phyloP scores from a whole-genome alignment of 768 basidiomycete species.

The Candolleomyces aberdarensis region DNA sequence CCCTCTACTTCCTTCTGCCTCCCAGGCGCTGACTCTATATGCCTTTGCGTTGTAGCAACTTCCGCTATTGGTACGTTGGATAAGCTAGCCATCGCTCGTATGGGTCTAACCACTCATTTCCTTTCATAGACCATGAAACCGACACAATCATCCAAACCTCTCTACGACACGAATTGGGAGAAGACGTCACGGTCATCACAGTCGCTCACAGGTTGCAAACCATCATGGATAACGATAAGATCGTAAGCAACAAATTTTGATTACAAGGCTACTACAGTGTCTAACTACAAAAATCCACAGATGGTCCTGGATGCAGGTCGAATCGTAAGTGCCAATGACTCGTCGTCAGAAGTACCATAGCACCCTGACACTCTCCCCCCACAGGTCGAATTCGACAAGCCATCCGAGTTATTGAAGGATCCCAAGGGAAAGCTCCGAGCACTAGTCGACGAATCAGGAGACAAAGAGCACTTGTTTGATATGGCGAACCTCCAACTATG shows the following conservation, averaged over 20 bases:
- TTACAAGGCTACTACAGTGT: background rate
- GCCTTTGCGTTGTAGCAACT: conserved; percentile 25
- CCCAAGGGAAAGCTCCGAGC: conserved; percentile 47
- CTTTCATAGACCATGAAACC: conserved; percentile 45
- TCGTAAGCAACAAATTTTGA: conserved; percentile 24
- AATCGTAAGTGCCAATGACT: conserved; percentile 9
- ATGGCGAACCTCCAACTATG: conserved; percentile 30
- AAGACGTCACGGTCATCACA: conserved; percentile 55
- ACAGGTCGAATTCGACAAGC: conserved; percentile 54
- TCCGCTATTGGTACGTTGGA: conserved; percentile 36
- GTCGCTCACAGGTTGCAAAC: conserved; percentile 69
- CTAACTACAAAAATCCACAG: background rate
- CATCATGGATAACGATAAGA: conserved; percentile 59
- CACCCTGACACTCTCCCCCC: background rate
- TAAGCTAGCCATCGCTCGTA: background rate
- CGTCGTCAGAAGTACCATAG: background rate
- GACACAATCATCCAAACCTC: conserved; percentile 67
- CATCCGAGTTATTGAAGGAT: conserved; percentile 48
- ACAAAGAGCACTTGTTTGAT: conserved; percentile 44
- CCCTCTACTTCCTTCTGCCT: background rate
- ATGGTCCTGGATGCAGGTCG: conserved; percentile 17
- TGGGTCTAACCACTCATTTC: background rate
- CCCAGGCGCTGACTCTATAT: conserved; percentile 6
- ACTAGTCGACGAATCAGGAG: conserved; percentile 58
- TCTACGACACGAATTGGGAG: conserved; percentile 58